Conservation (phyloP, 140 eudicot species). For the Bidens hawaiensis region DNA sequence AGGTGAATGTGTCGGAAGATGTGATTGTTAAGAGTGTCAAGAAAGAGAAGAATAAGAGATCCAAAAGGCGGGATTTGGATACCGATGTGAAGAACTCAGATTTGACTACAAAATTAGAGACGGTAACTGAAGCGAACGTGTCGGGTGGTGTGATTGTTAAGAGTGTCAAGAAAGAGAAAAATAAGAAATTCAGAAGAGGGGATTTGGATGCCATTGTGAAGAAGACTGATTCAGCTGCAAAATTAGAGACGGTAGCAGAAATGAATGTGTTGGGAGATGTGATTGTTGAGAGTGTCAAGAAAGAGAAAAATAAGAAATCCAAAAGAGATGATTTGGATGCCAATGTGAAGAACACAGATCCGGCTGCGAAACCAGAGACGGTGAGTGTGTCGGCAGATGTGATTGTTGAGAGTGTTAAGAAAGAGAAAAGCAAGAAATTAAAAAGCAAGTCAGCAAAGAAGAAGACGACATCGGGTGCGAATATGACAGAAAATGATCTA, state of each 20-base stretch:
- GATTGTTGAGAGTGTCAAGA: neutral
- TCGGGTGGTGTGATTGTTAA: neutral
- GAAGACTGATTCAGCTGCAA: no score
- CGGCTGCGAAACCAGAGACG: no score
- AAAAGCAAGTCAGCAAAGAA: slow-evolving; percentile 30
- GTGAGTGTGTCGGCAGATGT: slow-evolving; percentile 8
- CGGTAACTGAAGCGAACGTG: no score
- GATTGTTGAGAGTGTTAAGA: slow-evolving; percentile 2
- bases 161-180: slow-evolving; percentile 17
- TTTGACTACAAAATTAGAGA: no score
- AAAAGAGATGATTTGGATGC: no score
- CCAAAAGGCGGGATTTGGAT: no score
- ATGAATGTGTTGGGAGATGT: slow-evolving; percentile 8
- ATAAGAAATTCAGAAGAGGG: slow-evolving; percentile 26
- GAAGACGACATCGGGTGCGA: slow-evolving; percentile 14
- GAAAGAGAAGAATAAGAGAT: slow-evolving; percentile 26
- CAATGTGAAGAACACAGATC: slow-evolving; percentile 11
- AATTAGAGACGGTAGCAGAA: no score
- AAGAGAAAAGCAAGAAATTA: slow-evolving; percentile 24
- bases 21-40: neutral
- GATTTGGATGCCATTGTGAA: no score
- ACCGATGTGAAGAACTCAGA: slow-evolving; percentile 13
- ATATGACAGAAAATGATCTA: slow-evolving; percentile 24
- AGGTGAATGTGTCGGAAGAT: neutral
- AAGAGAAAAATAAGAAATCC: slow-evolving; percentile 30